These are phyloP conservation scores for Moesziomyces aphidis DNA, from an alignment of 1,284 basidiomycete species.

Conservation along the genomic window DNA sequence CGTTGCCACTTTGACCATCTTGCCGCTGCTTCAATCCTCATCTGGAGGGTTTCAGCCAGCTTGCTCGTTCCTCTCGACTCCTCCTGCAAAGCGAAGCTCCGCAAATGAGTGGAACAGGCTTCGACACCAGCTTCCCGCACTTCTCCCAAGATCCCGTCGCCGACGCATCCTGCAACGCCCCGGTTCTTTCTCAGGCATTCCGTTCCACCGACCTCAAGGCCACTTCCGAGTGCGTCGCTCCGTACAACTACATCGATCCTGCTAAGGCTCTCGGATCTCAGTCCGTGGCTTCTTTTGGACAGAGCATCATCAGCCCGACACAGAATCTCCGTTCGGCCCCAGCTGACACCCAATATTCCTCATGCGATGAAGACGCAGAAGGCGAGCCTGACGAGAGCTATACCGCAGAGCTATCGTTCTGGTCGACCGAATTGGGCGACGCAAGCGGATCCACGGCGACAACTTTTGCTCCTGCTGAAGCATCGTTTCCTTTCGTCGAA, in stretches of 20 bases:
- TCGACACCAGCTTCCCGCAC: background rate
- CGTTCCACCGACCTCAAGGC: background rate
- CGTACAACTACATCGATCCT: background rate
- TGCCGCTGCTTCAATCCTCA: too few species aligned
- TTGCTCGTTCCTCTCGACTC: too few species aligned
- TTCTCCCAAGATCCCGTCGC: background rate
- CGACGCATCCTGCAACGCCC: background rate
- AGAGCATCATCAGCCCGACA: background rate
- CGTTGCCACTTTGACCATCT: too few species aligned
- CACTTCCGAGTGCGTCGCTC: background rate
- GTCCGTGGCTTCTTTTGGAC: background rate
- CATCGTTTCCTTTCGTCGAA: conserved; percentile 16
- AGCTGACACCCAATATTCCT: conserved; percentile 3
- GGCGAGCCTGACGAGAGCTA: conserved; percentile 29
- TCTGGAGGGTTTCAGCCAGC: too few species aligned
- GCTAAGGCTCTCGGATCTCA: background rate
- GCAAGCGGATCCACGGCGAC: conserved; percentile 16
- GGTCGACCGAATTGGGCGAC: conserved; percentile 12
- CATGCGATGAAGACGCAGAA: conserved; percentile 37
- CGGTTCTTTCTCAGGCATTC: background rate
- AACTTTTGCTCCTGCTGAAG: conserved; percentile 12
- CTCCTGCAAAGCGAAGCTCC: too few species aligned
- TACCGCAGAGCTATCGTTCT: conserved; percentile 16
- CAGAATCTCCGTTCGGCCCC: background rate
- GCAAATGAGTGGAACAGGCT: background rate